Conservation (phyloP, 2,329 filamentous ascomycete species). For the Aspergillus phoenicis region DNA sequence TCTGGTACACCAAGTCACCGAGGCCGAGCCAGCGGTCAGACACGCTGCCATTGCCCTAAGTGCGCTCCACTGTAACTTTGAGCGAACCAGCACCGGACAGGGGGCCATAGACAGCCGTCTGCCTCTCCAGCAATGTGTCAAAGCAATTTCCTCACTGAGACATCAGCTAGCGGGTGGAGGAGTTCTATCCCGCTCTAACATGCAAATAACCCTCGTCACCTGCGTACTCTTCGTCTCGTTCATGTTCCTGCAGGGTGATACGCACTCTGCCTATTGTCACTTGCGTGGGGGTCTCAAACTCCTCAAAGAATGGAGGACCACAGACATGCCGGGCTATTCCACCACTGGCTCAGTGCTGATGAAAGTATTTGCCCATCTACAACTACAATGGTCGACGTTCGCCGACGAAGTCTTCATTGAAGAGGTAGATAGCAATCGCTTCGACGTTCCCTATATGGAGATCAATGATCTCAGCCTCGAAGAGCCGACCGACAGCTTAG, state of each 20-base stretch:
- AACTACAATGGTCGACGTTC: slow-evolving; percentile 15
- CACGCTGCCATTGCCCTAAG: slow-evolving; percentile 31
- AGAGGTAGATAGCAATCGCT: background rate
- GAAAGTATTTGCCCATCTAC: slow-evolving; percentile 13
- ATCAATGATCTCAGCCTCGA: background rate
- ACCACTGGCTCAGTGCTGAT: slow-evolving; percentile 6
- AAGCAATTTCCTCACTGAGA: background rate
- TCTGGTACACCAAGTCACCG: slow-evolving; percentile 23
- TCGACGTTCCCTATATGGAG: background rate
- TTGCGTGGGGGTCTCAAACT: slow-evolving; percentile 15
- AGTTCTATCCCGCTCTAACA: background rate
- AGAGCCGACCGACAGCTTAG: background rate
- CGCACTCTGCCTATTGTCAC: slow-evolving; percentile 9
- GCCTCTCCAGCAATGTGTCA: slow-evolving; percentile 4
- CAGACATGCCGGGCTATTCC: background rate
- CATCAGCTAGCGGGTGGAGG: background rate
- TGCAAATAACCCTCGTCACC: slow-evolving; percentile 19
- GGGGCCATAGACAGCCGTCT: background rate
- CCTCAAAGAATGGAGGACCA: background rate
- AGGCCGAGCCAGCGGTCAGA: slow-evolving; percentile 25
- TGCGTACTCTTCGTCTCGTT: slow-evolving; percentile 21
- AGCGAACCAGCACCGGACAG: slow-evolving; percentile 4
- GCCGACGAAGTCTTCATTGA: slow-evolving; percentile 7
- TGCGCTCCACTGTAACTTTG: slow-evolving; percentile 28
- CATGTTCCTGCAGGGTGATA: slow-evolving; percentile 21